These are phyloP conservation scores for Kuraishia piskuri DNA, from an alignment of 805 yeast species.

Conservation along the genomic window DNA sequence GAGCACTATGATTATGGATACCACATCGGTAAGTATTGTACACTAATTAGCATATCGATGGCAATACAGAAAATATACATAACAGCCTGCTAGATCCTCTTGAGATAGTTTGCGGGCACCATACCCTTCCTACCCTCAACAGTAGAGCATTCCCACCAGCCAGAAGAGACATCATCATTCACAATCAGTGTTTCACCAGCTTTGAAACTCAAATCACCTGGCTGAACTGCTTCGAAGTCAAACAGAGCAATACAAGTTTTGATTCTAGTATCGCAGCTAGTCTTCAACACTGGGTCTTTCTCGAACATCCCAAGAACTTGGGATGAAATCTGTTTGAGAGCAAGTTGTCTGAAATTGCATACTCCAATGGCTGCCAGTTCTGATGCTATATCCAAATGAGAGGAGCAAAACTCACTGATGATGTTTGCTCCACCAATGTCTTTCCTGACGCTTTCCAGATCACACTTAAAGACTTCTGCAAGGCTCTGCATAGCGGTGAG, in stretches of 20 bases:
- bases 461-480: constrained; percentile 5
- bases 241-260: constrained; percentile 30
- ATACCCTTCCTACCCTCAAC: constrained; percentile 30
- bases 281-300: too few relatives aligned
- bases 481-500: constrained; percentile 8
- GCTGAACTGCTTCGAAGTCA: constrained; percentile 25
- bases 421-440: constrained; percentile 4
- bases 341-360: constrained; percentile 10
- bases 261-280: background rate
- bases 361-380: constrained; percentile 8
- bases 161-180: constrained; percentile 24
- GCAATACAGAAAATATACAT: too few relatives aligned
- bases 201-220: constrained; percentile 33
- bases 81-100: constrained; percentile 2
- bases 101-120: constrained; percentile 39
- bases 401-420: constrained; percentile 1
- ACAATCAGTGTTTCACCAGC: constrained; percentile 35
- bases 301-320: background rate
- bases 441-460: constrained; percentile 3
- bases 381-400: constrained; percentile 5
- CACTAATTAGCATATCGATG: too few relatives aligned
- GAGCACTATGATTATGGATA: too few relatives aligned
- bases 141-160: constrained; percentile 44
- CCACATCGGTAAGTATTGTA: too few relatives aligned
- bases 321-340: constrained; percentile 6